Evolutionary conservation across 2,329 filamentous ascomycete genomes (phyloP).

Genomic region (Penicillium sp.): DNA sequence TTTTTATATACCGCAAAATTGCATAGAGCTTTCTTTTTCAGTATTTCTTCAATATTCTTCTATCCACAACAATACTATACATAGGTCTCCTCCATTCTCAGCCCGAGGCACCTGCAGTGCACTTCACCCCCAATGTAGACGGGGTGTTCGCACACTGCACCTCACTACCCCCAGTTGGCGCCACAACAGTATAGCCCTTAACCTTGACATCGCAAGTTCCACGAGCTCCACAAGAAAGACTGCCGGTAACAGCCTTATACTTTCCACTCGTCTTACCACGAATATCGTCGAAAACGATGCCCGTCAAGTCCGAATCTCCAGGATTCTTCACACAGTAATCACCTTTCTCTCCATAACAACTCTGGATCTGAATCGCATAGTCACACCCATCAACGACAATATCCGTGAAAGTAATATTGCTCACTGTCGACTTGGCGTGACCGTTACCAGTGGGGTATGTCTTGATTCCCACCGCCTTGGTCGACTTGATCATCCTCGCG

Average conservation of each 20-base stretch:
- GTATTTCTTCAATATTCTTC: background rate
- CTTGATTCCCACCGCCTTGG: slow-evolving; percentile 51
- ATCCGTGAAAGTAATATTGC: slow-evolving; percentile 45
- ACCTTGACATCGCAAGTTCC: slow-evolving; percentile 43
- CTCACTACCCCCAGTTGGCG: slow-evolving; percentile 34
- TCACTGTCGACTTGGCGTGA: slow-evolving; percentile 42
- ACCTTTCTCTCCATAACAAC: slow-evolving; percentile 43
- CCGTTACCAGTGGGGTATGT: slow-evolving; percentile 42
- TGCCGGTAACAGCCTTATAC: slow-evolving; percentile 38
- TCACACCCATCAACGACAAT: slow-evolving; percentile 42
- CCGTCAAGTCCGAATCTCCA: slow-evolving; percentile 36
- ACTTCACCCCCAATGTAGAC: slow-evolving; percentile 32
- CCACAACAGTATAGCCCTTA: slow-evolving; percentile 34
- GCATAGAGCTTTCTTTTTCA: slow-evolving; percentile 10
- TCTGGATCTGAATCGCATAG: slow-evolving; percentile 50
- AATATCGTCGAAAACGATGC: slow-evolving; percentile 40
- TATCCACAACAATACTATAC: too few relatives aligned
- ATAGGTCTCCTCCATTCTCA: slow-evolving; percentile 11
- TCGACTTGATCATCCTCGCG: slow-evolving; percentile 44
- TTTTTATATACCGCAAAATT: slow-evolving; percentile 20
- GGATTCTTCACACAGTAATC: slow-evolving; percentile 40
- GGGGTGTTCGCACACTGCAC: slow-evolving; percentile 39
- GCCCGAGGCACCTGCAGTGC: slow-evolving; percentile 38
- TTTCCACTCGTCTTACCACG: slow-evolving; percentile 41
- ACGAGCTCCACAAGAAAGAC: slow-evolving; percentile 40